A percentile compares a stretch with the other conserved stretches of the same genome.
Evolutionary conservation across 164 flowering plant genomes (phyloP).

Genomic region (Chimonanthus salicifolius): DNA sequence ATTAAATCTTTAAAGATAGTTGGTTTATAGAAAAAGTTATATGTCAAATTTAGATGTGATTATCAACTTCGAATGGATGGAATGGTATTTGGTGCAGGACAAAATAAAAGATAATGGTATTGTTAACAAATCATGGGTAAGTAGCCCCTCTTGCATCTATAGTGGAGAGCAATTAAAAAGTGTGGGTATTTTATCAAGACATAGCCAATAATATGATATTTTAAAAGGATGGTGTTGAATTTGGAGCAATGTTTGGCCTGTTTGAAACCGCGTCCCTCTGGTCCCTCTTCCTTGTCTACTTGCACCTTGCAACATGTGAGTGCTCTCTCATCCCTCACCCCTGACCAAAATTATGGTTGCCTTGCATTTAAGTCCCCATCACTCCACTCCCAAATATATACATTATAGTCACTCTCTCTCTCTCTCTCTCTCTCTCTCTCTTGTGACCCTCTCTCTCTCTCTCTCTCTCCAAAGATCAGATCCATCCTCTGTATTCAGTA

Average conservation of each 20-base stretch:
- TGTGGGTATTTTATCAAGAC: not conserved
- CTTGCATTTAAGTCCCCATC: not conserved
- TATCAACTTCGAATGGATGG: not conserved
- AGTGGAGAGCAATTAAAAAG: not conserved
- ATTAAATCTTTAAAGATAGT: too few species aligned
- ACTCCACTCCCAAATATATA: not conserved
- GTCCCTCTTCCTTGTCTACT: not conserved
- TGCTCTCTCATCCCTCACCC: not conserved
- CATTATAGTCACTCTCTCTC: not conserved
- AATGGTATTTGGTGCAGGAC: not conserved
- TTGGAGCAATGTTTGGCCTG: not conserved
- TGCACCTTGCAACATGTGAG: conserved; percentile 5
- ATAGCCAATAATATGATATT: not conserved
- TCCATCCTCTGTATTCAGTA: not conserved
- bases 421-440: conserved; percentile 1
- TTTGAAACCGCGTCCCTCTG: conserved; percentile 5
- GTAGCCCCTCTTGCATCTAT: not conserved
- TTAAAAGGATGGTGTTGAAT: not conserved
- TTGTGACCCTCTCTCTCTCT: not conserved
- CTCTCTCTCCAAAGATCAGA: conserved; percentile 2
- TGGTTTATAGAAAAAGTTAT: not conserved
- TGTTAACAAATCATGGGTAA: not conserved
- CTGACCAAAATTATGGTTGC: conserved; percentile 1
- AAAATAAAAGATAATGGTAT: not conserved
- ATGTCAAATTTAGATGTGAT: not conserved